Evolutionary conservation across 1,284 basidiomycete species (phyloP), one percentile per base, ranked within the genome.

Genomic region (Apiotrichum gamsii): DNA sequence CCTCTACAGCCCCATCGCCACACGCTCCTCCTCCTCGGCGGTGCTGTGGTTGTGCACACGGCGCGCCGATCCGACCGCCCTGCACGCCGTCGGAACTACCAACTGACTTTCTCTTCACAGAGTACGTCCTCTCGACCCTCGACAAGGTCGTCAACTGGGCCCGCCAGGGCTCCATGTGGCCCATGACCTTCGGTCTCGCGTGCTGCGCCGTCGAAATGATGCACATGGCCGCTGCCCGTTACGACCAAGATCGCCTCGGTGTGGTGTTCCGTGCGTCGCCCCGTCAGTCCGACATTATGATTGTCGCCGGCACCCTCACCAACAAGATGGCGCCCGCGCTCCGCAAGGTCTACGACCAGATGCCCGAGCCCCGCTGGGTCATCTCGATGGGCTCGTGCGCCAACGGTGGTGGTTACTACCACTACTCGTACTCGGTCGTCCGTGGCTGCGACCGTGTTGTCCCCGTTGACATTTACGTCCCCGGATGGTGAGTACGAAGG

Each of bases 191-290:
- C 85, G 90, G 90, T 74, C 82, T 99, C 46, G 94, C 95, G 4
- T 98, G 94, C 75, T 99, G 94, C 73, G 95, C 94, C 47, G 93
- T 99, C 36, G 94, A 99, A 77, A 94, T 94, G 89, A 94, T 94
- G 90, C 71, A 72, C 64, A 68, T 70, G 87, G 95, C 95, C 45
- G 93, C 94, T 34, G 90, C 95, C 14, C 83, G 95, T 54, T 99
- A 98, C 74, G 95, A 99, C 73, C 95, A 98, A 74, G 95, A 99
- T 74, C 83, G 95, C 61, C 78, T 99, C 34, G 95, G 95, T 64
- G 84, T 98, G 55, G 87, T 99, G 34, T 99, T 99, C 80, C 90
- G 95, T 78, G 95, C 94, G 10, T 90, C 86, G 74, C 95, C 95
- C 43, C 85, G 95, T 59, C 91, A 97, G 77, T 89, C 86, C 51